These are phyloP conservation scores for Rosa lucieae DNA, from an alignment of 306 rosid genomes.

Conservation along the genomic window DNA sequence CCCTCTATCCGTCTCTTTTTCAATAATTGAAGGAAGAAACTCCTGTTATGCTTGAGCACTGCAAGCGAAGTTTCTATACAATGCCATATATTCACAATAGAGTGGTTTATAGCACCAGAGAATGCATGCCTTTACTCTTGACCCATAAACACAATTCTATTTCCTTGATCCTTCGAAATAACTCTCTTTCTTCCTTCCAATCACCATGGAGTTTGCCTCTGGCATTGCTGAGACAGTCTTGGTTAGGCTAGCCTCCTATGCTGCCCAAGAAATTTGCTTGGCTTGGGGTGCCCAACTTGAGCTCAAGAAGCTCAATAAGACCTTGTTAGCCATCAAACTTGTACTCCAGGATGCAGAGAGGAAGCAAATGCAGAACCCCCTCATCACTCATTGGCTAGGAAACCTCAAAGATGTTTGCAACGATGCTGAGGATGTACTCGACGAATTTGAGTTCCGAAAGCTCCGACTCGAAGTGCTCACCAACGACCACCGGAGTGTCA, in stretches of 20 bases:
- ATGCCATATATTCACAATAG: no score
- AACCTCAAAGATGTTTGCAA: constrained; percentile 1
- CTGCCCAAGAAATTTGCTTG: no score
- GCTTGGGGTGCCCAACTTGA: neutral
- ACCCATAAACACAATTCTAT: no score
- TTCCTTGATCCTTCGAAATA: neutral
- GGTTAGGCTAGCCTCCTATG: neutral
- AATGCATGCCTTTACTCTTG: no score
- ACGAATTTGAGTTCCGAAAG: constrained; percentile 9
- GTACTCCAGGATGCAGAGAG: constrained; percentile 11
- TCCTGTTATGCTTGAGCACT: no score
- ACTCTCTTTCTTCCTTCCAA: no score
- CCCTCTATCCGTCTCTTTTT: no score
- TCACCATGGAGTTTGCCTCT: neutral
- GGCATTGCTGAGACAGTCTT: neutral
- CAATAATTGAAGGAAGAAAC: no score
- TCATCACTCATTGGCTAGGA: neutral
- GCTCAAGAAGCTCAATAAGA: neutral
- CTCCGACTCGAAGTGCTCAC: neutral
- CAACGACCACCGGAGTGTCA: no score
- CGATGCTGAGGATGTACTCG: neutral
- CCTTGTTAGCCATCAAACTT: neutral
- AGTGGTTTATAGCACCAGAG: no score
- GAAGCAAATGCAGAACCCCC: neutral
- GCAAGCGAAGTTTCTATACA: no score